These are phyloP conservation scores for Cynara cardunculus DNA, from an alignment of 129 eudicot species.

Conservation along the genomic window DNA sequence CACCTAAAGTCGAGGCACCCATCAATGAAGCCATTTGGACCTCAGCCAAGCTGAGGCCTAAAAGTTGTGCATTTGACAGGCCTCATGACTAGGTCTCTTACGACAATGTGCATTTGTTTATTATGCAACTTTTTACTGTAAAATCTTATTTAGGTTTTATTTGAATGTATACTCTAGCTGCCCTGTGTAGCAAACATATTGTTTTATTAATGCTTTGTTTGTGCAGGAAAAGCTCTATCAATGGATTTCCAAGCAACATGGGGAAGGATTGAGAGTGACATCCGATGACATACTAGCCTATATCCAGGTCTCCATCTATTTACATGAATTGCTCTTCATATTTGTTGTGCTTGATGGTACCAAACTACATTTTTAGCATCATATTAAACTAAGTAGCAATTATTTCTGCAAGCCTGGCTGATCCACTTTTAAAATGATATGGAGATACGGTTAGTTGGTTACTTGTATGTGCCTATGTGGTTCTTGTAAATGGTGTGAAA, in stretches of 20 bases:
- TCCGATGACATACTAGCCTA: conserved; percentile 56
- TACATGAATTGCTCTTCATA: neutral
- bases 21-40: too few species aligned
- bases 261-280: conserved; percentile 60
- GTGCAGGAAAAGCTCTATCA: conserved; percentile 76
- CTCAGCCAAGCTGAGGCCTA: too few species aligned
- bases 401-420: neutral
- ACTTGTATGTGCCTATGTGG: neutral
- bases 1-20: too few species aligned
- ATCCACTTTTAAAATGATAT: neutral
- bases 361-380: neutral
- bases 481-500: too few species aligned
- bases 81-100: too few species aligned
- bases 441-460: too few species aligned
- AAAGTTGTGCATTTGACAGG: too few species aligned
- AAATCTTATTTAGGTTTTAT: neutral
- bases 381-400: neutral
- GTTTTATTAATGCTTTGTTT: neutral
- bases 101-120: neutral
- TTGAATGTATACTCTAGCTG: neutral
- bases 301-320: conserved; percentile 46
- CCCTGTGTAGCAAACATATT: neutral
- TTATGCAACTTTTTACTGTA: neutral
- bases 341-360: neutral
- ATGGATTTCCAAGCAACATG: conserved; percentile 76